Conservation (phyloP, 2,329 filamentous ascomycete species). For the Sclerotinia borealis region DNA sequence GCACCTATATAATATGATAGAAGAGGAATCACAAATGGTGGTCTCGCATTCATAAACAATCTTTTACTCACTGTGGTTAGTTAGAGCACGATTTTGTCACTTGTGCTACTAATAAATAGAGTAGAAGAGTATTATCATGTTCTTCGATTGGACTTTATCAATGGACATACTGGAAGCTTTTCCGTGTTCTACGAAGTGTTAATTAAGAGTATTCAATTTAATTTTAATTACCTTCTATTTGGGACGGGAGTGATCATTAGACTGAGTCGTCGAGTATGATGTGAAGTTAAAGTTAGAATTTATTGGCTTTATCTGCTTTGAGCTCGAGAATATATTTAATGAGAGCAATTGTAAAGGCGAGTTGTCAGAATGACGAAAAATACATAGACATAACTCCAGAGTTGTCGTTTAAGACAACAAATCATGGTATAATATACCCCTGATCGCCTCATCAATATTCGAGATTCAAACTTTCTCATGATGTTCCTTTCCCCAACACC, state of each 20-base stretch:
- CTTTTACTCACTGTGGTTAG: too few relatives aligned
- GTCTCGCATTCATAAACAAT: too few relatives aligned
- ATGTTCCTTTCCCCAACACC: conserved; percentile 5
- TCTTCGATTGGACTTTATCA: background rate
- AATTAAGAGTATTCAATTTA: background rate
- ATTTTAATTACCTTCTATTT: background rate
- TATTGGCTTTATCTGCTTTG: background rate
- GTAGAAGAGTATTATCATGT: too few relatives aligned
- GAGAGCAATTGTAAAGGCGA: background rate
- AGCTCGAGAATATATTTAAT: background rate
- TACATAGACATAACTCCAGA: background rate
- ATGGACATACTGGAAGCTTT: background rate
- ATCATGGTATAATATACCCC: conserved; percentile 6
- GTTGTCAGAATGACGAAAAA: background rate
- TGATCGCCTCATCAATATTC: background rate
- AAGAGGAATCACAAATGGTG: too few relatives aligned
- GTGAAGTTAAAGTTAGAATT: background rate
- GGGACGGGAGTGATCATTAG: background rate
- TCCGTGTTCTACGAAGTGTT: background rate
- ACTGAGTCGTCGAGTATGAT: too few relatives aligned
- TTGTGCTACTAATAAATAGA: too few relatives aligned
- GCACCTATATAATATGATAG: too few relatives aligned
- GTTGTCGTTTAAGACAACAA: background rate
- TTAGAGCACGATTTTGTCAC: too few relatives aligned
- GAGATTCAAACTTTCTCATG: background rate